Percentiles rank a stretch among this genome's conserved stretches.
These are phyloP conservation scores for Durio zibethinus DNA, from an alignment of 345 rosid genomes.

Conservation along the genomic window DNA sequence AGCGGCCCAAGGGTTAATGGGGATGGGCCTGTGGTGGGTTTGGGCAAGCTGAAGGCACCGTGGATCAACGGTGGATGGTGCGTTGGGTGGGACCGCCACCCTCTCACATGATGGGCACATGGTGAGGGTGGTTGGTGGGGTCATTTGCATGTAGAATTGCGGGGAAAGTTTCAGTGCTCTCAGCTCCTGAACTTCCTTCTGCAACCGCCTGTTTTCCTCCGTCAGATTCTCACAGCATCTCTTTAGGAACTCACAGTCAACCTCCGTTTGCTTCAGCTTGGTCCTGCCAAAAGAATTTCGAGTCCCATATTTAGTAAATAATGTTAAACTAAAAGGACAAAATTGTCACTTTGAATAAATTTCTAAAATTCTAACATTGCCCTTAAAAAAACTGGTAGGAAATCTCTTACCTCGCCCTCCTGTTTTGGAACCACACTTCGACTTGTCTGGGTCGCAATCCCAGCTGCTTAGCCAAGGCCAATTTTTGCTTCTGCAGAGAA, in stretches of 20 bases:
- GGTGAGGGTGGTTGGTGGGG: slow-evolving; percentile 97
- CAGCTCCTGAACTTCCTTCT: slow-evolving; percentile 90
- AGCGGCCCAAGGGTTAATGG: slow-evolving; percentile 57
- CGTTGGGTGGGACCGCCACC: slow-evolving; percentile 59
- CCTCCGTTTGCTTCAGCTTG: slow-evolving; percentile 97
- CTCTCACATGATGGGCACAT: slow-evolving; percentile 99
- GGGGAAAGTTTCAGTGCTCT: slow-evolving; percentile 94
- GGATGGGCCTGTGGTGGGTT: slow-evolving; percentile 33
- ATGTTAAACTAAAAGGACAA: neutral
- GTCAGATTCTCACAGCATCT: slow-evolving; percentile 97
- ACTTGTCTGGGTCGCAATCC: slow-evolving; percentile 87
- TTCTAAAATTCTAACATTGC: no score
- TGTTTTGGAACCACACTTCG: slow-evolving; percentile 98
- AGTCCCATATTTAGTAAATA: slow-evolving; percentile 7
- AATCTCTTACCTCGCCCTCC: slow-evolving; percentile 81
- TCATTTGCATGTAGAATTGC: slow-evolving; percentile 97
- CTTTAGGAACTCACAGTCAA: slow-evolving; percentile 91
- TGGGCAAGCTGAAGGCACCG: slow-evolving; percentile 25
- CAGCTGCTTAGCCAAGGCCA: slow-evolving; percentile 82
- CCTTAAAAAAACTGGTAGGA: no score
- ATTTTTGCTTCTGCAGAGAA: slow-evolving; percentile 73
- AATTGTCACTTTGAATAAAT: neutral
- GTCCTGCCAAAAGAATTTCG: slow-evolving; percentile 44
- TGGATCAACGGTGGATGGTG: slow-evolving; percentile 32
- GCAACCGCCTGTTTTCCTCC: slow-evolving; percentile 92